Base-by-base conservation (phyloP, 108 stramenopile species). In the Heterococcus sp. region DNA sequence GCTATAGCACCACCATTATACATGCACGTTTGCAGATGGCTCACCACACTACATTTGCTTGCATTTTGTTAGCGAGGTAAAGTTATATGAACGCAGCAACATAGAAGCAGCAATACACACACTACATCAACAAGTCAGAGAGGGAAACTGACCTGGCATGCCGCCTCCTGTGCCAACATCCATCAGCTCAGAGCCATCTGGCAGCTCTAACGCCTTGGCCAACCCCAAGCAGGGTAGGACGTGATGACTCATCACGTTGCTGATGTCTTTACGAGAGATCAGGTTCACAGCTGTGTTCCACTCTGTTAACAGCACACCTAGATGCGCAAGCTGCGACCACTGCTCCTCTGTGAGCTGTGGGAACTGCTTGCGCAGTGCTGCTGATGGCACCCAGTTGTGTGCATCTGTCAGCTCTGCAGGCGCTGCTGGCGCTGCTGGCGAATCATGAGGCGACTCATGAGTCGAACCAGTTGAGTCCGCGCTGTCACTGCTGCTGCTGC, bases 81-180 rank as follows among this genome's bases (percentile, higher is more conserved):
- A n/a, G n/a, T n/a, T n/a, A n/a, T n/a, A n/a, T n/a, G n/a, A n/a
- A n/a, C n/a, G n/a, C n/a, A n/a, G n/a, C n/a, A n/a, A n/a, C n/a
- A n/a, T n/a, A n/a, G n/a, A n/a, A n/a, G n/a, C n/a, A n/a, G n/a
- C n/a, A n/a, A n/a, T n/a, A n/a, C n/a, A n/a, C n/a, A n/a, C n/a
- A n/a, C n/a, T n/a, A n/a, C n/a, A n/a, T n/a, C n/a, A n/a, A n/a
- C n/a, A n/a, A n/a, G n/a, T n/a, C n/a, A n/a, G n/a, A n/a, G n/a
- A n/a, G n/a, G n/a, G n/a, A n/a, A n/a, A n/a, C n/a, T n/a, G 33
- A 26, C 87, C 87, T 1, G 87, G 87, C 26, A 87, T 31, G 1
- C 87, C 87, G 27, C 86, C 86, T 8, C 87, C 87, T 14, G 84
- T 83, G 1, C 87, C 87, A 29, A 86, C 82, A 71, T 87, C 87